Base-by-base conservation (phyloP, 2,329 filamentous ascomycete genomes). In the Aspergillus sergii region DNA sequence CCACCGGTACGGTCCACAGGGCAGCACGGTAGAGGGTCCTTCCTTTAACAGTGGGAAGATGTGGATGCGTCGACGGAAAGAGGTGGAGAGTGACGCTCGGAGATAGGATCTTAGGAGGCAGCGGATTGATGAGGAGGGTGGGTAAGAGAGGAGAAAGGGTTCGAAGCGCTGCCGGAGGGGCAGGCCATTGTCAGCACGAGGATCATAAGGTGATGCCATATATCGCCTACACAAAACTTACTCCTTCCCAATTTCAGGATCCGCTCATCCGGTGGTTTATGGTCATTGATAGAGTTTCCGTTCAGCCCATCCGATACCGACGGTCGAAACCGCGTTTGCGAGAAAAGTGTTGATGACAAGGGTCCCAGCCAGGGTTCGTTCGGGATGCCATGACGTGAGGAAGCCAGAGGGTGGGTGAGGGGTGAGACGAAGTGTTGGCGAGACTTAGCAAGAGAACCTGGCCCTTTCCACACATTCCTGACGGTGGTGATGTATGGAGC, bases 1-100 rank as follows among this genome's bases (percentile, higher is more conserved):
- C 94, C 58, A 99, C 90, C 0, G 95, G 95, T 0, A 94, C 93
- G 0, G 95, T 97, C 94, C 94, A 98, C 43, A 99, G 83, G 3
- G 95, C 95, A 21, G 95, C 94, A 41, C 91, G 91, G 77, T 99
- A 99, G 55, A 93, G 91, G 41, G 97, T 91, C 54, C 91, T 88
- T 58, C 95, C 95, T 32, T 92, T 92, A 46, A 98, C 95, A n/a
- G 89, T 91, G 39, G 95, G 95, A 3, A 99, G 91, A 67, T 84
- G 82, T n/a, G 81, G 82, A 66, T 84, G 82, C 5, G 82, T 83
- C 5, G 87, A 89, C 23, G 88, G 88, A 68, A 90, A 90, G 14
- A 89, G 82, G 69, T 89, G 86, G 23, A 90, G 82, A 30, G 82
- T 85, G 58, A 89, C 86, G 63, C 82, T 84, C 1, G 88, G 87